Percentiles rank a stretch among this genome's conserved stretches.
Conservation (phyloP, 176 grass and related monocot species). For the Puccinellia tenuiflora region DNA sequence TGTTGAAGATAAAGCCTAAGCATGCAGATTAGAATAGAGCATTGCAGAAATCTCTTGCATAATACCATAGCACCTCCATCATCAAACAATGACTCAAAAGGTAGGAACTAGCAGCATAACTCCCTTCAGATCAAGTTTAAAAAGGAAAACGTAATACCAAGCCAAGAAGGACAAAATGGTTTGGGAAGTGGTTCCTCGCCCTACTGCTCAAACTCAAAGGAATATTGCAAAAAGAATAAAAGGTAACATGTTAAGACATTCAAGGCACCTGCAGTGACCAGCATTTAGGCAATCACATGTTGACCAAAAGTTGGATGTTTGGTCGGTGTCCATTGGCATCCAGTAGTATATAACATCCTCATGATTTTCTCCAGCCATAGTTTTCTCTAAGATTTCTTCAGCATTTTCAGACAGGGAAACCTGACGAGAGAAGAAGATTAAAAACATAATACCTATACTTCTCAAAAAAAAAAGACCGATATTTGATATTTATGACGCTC, state of each 20-base stretch:
- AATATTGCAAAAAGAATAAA: not conserved
- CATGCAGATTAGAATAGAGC: conserved; percentile 8
- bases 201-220: conserved; percentile 2
- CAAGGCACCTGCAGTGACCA: conserved; percentile 75
- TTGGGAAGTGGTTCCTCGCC: not conserved
- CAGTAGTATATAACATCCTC: conserved; percentile 90
- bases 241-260: not conserved
- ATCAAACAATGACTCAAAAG: not conserved
- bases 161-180: not conserved
- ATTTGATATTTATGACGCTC: not conserved
- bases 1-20: conserved; percentile 24
- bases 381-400: conserved; percentile 67
- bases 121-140: not conserved
- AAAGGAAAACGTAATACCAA: not conserved
- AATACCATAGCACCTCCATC: not conserved
- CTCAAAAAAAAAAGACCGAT: not conserved
- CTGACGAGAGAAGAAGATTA: conserved; percentile 31
- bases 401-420: conserved; percentile 81
- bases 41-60: conserved; percentile 8
- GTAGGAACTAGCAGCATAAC: not conserved
- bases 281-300: conserved; percentile 77
- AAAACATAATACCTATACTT: conserved; percentile 10
- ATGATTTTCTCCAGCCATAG: conserved; percentile 42
- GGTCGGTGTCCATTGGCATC: conserved; percentile 45
- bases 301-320: conserved; percentile 74